Evolutionary conservation across 257 asterid genomes (phyloP).

Genomic region (Solanum microdontum): DNA sequence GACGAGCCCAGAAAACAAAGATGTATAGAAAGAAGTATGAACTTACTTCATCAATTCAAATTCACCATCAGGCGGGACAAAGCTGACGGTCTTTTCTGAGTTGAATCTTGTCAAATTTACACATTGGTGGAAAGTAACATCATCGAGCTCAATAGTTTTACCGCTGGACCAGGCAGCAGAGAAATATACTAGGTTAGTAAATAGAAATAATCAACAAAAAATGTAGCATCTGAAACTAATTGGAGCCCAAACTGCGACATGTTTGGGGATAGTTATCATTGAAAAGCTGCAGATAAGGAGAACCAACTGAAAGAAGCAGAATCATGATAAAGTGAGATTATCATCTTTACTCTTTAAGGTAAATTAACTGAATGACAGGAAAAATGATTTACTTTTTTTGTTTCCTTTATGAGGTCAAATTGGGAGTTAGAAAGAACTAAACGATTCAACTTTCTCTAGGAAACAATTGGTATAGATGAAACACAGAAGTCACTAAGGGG

Average conservation of each 20-base stretch:
- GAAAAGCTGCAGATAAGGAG: neutral
- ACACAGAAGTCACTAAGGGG: neutral
- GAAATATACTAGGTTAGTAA: neutral
- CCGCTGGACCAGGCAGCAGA: slow-evolving; percentile 48
- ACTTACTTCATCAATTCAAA: slow-evolving; percentile 99
- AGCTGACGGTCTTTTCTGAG: slow-evolving; percentile 96
- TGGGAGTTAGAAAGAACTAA: neutral
- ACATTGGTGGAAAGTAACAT: slow-evolving; percentile 98
- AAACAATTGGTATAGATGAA: neutral
- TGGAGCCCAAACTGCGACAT: neutral
- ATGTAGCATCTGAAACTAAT: neutral
- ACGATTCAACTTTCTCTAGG: neutral
- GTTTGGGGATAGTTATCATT: neutral
- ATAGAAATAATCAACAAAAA: neutral
- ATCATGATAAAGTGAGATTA: neutral
- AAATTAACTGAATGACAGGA: neutral
- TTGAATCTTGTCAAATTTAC: slow-evolving; percentile 97
- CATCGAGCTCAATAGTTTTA: slow-evolving; percentile 98
- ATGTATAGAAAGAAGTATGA: neutral
- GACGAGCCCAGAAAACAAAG: neutral
- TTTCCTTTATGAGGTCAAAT: neutral
- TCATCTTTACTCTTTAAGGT: neutral
- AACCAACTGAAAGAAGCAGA: neutral
- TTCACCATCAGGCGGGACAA: slow-evolving; percentile 99
- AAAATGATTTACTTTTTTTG: neutral